A percentile compares a stretch with the other conserved stretches of the same genome.
Conservation (phyloP, 2,329 filamentous ascomycete species). For the Nemania abortiva region DNA sequence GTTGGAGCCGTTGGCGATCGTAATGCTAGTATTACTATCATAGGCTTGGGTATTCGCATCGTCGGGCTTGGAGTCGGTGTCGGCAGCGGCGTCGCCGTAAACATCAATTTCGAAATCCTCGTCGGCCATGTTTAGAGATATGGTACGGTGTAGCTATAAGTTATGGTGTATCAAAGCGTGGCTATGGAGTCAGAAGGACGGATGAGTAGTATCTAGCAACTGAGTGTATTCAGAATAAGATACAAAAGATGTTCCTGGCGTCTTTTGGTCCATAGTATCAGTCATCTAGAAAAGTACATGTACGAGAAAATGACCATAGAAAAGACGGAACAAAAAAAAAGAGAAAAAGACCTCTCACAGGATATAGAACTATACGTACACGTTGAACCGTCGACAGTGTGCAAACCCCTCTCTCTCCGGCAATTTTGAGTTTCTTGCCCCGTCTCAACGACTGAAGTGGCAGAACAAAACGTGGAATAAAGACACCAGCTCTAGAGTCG, state of each 20-base stretch:
- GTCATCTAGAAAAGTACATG: slow-evolving; percentile 50
- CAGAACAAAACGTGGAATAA: slow-evolving; percentile 42
- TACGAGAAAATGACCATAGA: slow-evolving; percentile 37
- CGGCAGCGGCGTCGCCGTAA: slow-evolving; percentile 70
- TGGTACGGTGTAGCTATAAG: slow-evolving; percentile 44
- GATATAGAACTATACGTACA: slow-evolving; percentile 68
- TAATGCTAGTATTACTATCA: slow-evolving; percentile 56
- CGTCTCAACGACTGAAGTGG: slow-evolving; percentile 35
- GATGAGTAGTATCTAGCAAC: slow-evolving; percentile 49
- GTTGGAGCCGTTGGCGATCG: slow-evolving; percentile 54
- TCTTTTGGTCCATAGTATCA: slow-evolving; percentile 53
- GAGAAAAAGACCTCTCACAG: slow-evolving; percentile 56
- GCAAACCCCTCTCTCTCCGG: slow-evolving; percentile 35
- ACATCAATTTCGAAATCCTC: slow-evolving; percentile 80
- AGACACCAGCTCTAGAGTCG: slow-evolving; percentile 27
- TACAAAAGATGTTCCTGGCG: slow-evolving; percentile 58
- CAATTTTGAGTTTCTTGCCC: slow-evolving; percentile 35
- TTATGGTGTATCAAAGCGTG: slow-evolving; percentile 50
- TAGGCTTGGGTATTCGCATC: slow-evolving; percentile 57
- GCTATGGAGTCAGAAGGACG: slow-evolving; percentile 44
- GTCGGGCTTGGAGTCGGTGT: slow-evolving; percentile 54
- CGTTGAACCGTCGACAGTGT: slow-evolving; percentile 53
- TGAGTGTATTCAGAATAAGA: slow-evolving; percentile 56
- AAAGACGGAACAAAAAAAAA: slow-evolving; percentile 50
- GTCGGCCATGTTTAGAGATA: slow-evolving; percentile 68